These are phyloP conservation scores for Typha latifolia DNA, from an alignment of 176 grass and related monocot species.

Conservation along the genomic window DNA sequence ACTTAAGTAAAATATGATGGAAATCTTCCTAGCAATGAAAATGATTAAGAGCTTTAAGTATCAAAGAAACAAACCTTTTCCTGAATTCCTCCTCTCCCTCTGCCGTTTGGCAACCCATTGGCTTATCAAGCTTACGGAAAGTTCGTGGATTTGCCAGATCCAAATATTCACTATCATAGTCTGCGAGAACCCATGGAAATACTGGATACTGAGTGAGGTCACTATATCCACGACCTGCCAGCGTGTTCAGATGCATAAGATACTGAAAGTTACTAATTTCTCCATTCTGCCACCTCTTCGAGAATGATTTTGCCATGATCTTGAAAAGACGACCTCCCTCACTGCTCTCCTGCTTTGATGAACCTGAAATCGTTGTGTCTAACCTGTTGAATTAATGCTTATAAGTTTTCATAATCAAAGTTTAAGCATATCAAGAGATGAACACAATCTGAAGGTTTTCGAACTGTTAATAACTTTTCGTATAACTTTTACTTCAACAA, in stretches of 20 bases:
- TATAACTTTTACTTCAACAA: too few relatives aligned
- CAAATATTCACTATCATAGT: constrained; percentile 82
- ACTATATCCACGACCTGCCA: constrained; percentile 94
- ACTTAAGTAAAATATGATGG: not conserved
- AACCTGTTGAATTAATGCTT: constrained; percentile 43
- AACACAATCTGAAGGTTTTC: not conserved
- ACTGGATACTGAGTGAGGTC: constrained; percentile 99
- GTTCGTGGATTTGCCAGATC: constrained; percentile 66
- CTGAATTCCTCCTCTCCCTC: constrained; percentile 86
- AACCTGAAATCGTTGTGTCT: constrained; percentile 93
- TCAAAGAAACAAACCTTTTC: constrained; percentile 65
- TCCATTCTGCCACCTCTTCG: constrained; percentile 96
- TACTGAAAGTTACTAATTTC: constrained; percentile 99
- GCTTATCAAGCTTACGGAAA: constrained; percentile 95
- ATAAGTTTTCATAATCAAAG: constrained; percentile 11
- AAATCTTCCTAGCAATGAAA: too few relatives aligned
- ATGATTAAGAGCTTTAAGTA: not conserved
- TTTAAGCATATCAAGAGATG: constrained; percentile 13
- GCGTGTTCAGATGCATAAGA: constrained; percentile 98
- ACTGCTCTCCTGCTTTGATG: constrained; percentile 75
- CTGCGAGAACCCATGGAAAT: constrained; percentile 98
- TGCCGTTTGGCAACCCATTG: constrained; percentile 94
- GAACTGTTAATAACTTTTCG: too few relatives aligned
- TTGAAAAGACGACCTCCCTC: constrained; percentile 91
- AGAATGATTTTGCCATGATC: constrained; percentile 83